These are phyloP conservation scores for Penicillium waksmanii DNA, from an alignment of 495 filamentous ascomycete genomes.

Conservation along the genomic window DNA sequence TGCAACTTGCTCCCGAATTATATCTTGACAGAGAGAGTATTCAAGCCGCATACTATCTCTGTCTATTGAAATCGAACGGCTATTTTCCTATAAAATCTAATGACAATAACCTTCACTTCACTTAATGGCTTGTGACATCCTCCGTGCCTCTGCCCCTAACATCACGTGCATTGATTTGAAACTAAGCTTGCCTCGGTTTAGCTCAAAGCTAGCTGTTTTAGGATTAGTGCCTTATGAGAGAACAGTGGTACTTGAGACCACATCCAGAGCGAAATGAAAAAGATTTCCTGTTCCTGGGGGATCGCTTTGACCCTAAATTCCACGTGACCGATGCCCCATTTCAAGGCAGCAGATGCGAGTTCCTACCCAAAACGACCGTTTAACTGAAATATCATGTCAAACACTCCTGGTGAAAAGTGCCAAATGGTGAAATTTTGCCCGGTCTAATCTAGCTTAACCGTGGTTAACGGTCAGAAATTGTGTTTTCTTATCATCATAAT, in stretches of 20 bases:
- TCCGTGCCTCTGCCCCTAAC: background rate
- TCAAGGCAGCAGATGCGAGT: background rate
- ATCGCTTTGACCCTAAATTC: background rate
- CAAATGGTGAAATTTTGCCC: background rate
- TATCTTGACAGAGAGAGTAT: background rate
- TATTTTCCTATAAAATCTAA: background rate
- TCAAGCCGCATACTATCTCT: too few species aligned
- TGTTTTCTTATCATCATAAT: background rate
- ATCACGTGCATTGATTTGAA: background rate
- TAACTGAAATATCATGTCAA: background rate
- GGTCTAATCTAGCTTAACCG: background rate
- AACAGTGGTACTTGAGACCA: background rate
- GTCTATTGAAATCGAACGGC: background rate
- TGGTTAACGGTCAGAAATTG: background rate
- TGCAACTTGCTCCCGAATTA: background rate
- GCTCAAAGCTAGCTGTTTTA: conserved; percentile 1
- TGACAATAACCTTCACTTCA: background rate
- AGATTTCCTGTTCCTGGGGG: background rate
- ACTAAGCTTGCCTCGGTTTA: conserved; percentile 1
- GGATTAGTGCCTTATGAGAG: background rate
- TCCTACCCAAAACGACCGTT: background rate
- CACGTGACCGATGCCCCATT: background rate
- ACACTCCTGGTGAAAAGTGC: background rate
- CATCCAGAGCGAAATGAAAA: background rate
- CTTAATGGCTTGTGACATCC: background rate